Conservation (phyloP, 139 green algal species). For the Auxenochlorella protothecoides region DNA sequence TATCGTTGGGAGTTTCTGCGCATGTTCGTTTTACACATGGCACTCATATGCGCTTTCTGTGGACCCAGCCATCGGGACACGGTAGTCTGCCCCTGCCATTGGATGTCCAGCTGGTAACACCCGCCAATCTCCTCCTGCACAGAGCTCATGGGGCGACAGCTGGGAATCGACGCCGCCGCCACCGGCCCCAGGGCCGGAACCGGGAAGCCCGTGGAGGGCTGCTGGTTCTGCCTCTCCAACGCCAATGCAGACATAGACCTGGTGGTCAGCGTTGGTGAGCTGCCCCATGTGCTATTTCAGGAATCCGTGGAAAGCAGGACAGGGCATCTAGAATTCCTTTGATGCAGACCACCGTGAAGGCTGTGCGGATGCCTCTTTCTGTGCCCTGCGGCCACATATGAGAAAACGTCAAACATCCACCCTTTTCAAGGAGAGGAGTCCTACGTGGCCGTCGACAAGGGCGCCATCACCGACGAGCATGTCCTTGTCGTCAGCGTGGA, state of each 20-base stretch:
- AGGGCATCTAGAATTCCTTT: no score
- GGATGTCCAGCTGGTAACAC: no score
- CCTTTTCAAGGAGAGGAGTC: slow-evolving; percentile 49
- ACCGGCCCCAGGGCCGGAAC: neutral
- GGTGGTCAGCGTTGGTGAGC: slow-evolving; percentile 38
- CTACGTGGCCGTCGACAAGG: slow-evolving; percentile 81
- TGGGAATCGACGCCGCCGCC: slow-evolving; percentile 36
- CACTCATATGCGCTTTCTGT: no score
- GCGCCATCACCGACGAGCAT: slow-evolving; percentile 61
- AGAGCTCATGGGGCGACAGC: slow-evolving; percentile 44
- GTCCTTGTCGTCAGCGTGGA: slow-evolving; percentile 84
- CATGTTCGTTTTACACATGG: no score
- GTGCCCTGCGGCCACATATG: neutral
- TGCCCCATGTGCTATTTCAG: no score
- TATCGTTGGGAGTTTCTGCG: no score
- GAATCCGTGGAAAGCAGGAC: no score
- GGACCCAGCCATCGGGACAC: no score
- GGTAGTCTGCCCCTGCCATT: no score
- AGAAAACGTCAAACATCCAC: no score
- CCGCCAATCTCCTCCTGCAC: neutral
- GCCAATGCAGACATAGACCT: slow-evolving; percentile 45
- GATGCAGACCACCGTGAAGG: no score
- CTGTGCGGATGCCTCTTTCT: no score
- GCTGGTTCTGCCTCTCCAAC: slow-evolving; percentile 81
- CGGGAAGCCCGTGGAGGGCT: slow-evolving; percentile 56